Base-by-base conservation (phyloP, 306 rosid genomes). In the Malus sieversii region DNA sequence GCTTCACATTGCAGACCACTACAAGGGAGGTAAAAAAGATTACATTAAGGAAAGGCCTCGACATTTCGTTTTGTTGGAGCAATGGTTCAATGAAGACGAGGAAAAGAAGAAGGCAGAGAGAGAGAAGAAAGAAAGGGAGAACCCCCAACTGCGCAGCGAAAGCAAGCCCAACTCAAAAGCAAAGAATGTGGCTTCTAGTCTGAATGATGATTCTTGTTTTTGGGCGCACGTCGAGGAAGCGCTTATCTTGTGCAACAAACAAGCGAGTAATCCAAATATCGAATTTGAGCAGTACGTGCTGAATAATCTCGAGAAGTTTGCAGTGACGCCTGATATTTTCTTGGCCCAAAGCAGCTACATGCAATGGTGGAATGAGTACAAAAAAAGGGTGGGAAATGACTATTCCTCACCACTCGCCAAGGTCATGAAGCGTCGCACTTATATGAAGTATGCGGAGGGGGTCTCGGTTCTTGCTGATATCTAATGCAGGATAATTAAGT, bases 151-250 rank as follows among this genome's bases (percentile, higher is more conserved):
- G 8, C 38, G 8, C 40, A 35, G 40, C 40, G 40, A 35, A 35
- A 35, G 7, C 40, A 35, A 35, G 40, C 1, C 8, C 7, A 6
- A 35, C 8, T 35, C 6, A 7, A 70, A 48, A 16, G 25, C 73
- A 33, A 60, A 71, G 48, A 70, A 61, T 35, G 40, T 89, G 67
- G 68, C 72, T 14, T 42, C 73, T 23, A 75, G 71, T 76, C 81
- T 89, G 57, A 93, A 88, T 3, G 42, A 83, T 35, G 97, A 89
- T 83, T 89, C 97, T n/a, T 88, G 93, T 80, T 93, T 93, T 67
- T 89, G 96, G 96, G 91, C 87, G 35, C 64, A 65, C 12, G 96
- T 91, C 40, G 98, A 93, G 80, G 92, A 89, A 68, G 92, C 93
- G 61, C 73, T 55, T 10, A 66, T 85, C 29, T 78, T 40, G 4